Percentiles rank a stretch among this genome's conserved stretches.
phyloP scores from a whole-genome alignment of 208 protist genomes.

The Trypanosoma cruzi region DNA sequence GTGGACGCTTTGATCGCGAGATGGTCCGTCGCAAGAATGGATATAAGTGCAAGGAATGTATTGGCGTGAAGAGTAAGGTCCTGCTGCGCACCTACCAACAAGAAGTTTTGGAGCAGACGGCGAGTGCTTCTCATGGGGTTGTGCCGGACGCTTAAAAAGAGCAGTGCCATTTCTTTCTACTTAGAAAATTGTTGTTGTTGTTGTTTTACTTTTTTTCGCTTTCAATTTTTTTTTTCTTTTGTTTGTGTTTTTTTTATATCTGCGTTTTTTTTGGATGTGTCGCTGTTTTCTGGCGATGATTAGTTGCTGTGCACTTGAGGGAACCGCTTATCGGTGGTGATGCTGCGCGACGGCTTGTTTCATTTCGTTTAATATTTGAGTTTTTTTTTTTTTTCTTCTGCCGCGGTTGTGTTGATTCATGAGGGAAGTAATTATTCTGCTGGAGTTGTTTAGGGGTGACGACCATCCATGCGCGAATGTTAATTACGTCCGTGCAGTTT shows the following conservation, averaged over 20 bases:
- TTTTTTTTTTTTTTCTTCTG: background rate
- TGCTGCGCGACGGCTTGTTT: background rate
- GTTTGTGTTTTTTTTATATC: background rate
- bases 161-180: slow-evolving; percentile 1
- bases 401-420: background rate
- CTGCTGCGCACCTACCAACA: slow-evolving; percentile 60
- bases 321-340: too few species aligned
- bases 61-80: slow-evolving; percentile 72
- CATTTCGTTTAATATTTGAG: background rate
- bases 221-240: background rate
- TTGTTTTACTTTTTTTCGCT: background rate
- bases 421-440: background rate
- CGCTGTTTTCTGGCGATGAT: too few species aligned
- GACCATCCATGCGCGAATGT: too few species aligned
- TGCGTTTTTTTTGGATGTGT: background rate
- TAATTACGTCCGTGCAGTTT: too few species aligned
- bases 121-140: background rate
- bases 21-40: slow-evolving; percentile 77
- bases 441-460: background rate
- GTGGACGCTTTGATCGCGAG: slow-evolving; percentile 77
- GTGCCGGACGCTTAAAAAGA: background rate
- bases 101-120: slow-evolving; percentile 24
- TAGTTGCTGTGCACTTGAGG: too few species aligned
- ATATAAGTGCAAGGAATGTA: slow-evolving; percentile 82
- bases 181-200: background rate